These are phyloP conservation scores for Amoeboaphelidium protococcarum DNA, from an alignment of 371 early-diverging fungal species.

Conservation along the genomic window DNA sequence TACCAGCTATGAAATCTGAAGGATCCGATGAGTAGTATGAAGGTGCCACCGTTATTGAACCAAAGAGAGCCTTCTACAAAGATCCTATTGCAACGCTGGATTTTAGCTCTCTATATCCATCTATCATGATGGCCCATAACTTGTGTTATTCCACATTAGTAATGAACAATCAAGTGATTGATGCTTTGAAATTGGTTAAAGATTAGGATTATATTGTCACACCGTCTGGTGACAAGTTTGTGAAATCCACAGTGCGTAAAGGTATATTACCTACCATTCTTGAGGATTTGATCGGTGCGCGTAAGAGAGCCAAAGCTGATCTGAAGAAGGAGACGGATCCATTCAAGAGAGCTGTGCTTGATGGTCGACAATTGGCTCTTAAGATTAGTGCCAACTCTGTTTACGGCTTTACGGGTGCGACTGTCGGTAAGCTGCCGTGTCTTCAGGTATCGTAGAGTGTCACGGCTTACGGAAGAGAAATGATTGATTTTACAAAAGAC, in stretches of 20 bases:
- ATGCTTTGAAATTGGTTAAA: slow-evolving; percentile 30
- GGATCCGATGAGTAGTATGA: slow-evolving; percentile 73
- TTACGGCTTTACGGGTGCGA: slow-evolving; percentile 98
- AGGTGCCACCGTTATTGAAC: slow-evolving; percentile 98
- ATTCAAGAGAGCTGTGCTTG: slow-evolving; percentile 67
- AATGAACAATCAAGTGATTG: slow-evolving; percentile 25
- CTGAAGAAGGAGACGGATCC: slow-evolving; percentile 61
- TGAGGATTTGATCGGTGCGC: slow-evolving; percentile 66
- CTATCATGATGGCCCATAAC: slow-evolving; percentile 99
- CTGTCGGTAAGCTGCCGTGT: slow-evolving; percentile 89
- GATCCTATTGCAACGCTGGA: slow-evolving; percentile 95
- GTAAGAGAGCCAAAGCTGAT: slow-evolving; percentile 85
- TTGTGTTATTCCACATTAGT: slow-evolving; percentile 90
- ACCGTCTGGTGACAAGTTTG: slow-evolving; percentile 70
- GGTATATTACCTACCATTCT: slow-evolving; percentile 91
- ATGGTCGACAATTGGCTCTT: slow-evolving; percentile 93
- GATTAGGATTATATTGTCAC: slow-evolving; percentile 64
- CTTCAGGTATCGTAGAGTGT: slow-evolving; percentile 95
- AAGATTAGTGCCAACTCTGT: slow-evolving; percentile 98
- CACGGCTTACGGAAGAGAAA: slow-evolving; percentile 92
- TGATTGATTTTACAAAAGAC: slow-evolving; percentile 84
- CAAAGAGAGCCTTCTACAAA: slow-evolving; percentile 84
- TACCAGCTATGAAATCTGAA: slow-evolving; percentile 67
- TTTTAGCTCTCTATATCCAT: slow-evolving; percentile 97
- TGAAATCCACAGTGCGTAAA: slow-evolving; percentile 33